Base-by-base conservation (phyloP, 768 basidiomycete species). In the Rhodotorula taiwanensis region DNA sequence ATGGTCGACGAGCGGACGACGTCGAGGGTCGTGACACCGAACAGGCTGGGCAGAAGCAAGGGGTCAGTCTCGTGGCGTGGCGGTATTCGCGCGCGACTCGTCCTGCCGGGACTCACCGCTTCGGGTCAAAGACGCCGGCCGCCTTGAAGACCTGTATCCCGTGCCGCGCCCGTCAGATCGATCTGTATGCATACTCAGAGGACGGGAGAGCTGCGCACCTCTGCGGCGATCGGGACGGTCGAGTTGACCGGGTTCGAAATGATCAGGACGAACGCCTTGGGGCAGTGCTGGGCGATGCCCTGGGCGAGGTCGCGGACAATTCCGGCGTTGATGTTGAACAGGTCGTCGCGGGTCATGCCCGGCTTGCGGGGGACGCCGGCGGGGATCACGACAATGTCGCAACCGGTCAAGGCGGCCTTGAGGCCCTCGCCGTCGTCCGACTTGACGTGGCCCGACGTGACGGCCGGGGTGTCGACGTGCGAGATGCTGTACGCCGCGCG, bases 181-280 rank as follows among this genome's bases (percentile, higher is more conserved):
- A n/a, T n/a, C n/a, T n/a, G n/a, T n/a, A n/a, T n/a, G n/a, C n/a
- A n/a, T n/a, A n/a, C n/a, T n/a, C n/a, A n/a, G n/a, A n/a, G n/a
- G n/a, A n/a, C n/a, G n/a, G n/a, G n/a, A n/a, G n/a, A n/a, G n/a
- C n/a, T n/a, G 16, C 36, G 36, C 36, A 39, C 36, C 77, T 98
- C 94, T 21, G 84, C 90, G 50, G 91, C 90, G 74, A 99, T 89
- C 52, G 95, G 95, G 43, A 98, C 94, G 43, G 95, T 97, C 47
- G 94, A 97, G 83, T 99, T 98, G 75, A 99, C 94, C 36, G 95
- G 95, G 81, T 99, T 99, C 72, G 95, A 94, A 77, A 99, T 98
- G 70, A 99, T 92, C 52, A 92, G 83, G 49, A 98, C 83, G 72
- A 87, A 86, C 27, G 95, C 95, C 74, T 91, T 92, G 63, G 94